Evolutionary conservation across 78 protist species (phyloP).

Genomic region (Trichosphaerium sp.): DNA sequence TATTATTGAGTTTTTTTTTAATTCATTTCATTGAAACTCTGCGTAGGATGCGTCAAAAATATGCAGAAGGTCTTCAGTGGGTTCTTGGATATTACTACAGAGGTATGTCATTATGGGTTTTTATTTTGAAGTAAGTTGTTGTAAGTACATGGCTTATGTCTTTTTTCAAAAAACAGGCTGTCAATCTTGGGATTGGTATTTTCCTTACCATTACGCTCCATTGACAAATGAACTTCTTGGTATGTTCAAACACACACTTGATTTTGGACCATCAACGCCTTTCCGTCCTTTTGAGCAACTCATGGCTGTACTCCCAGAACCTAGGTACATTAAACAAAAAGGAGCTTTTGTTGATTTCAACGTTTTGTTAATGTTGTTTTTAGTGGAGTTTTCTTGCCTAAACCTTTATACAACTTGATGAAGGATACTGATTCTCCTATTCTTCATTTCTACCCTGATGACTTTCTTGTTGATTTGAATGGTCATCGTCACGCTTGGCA

Average conservation of each 20-base stretch:
- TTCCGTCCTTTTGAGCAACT: constrained; percentile 91
- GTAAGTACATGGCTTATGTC: too few species aligned
- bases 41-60: constrained; percentile 44
- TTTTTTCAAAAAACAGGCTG: too few species aligned
- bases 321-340: not conserved
- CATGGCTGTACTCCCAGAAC: constrained; percentile 87
- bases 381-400: constrained; percentile 45
- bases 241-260: not conserved
- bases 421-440: constrained; percentile 56
- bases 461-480: constrained; percentile 76
- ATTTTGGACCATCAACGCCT: constrained; percentile 55
- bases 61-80: constrained; percentile 90
- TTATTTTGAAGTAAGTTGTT: too few species aligned
- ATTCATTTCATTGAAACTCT: too few species aligned
- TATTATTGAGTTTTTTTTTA: too few species aligned
- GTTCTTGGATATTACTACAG: constrained; percentile 89
- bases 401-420: constrained; percentile 49
- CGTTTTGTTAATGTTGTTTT: not conserved
- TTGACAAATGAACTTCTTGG: constrained; percentile 30
- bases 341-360: not conserved
- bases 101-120: too few species aligned
- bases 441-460: constrained; percentile 76
- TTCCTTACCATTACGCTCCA: constrained; percentile 95
- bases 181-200: constrained; percentile 93
- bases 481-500: constrained; percentile 60